These are phyloP conservation scores for Rostrohypoxylon terebratum DNA, from an alignment of 495 filamentous ascomycete species.

Conservation along the genomic window DNA sequence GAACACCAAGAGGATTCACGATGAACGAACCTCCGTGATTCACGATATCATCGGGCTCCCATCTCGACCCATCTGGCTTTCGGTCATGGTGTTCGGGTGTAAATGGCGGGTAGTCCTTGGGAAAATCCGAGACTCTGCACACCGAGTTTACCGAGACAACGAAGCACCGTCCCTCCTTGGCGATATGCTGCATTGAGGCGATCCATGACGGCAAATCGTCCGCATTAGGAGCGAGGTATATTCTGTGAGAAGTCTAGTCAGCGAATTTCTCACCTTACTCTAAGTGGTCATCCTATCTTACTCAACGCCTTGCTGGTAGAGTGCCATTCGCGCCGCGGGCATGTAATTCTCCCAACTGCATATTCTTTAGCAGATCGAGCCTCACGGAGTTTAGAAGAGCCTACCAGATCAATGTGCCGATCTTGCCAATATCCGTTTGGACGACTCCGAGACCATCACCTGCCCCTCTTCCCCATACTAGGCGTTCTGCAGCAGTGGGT, in stretches of 20 bases:
- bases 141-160: constrained; percentile 57
- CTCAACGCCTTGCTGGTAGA: constrained; percentile 59
- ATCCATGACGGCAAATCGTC: constrained; percentile 56
- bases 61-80: constrained; percentile 53
- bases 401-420: constrained; percentile 59
- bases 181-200: constrained; percentile 60
- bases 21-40: constrained; percentile 57
- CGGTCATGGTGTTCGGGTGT: constrained; percentile 52
- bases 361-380: constrained; percentile 2
- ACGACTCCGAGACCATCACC: constrained; percentile 57
- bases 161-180: constrained; percentile 58
- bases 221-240: constrained; percentile 57
- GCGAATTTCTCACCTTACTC: not conserved
- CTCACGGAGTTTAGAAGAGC: constrained; percentile 6
- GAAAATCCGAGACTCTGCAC: constrained; percentile 58
- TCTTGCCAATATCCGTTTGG: constrained; percentile 55
- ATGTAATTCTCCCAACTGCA: constrained; percentile 60
- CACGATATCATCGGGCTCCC: constrained; percentile 53
- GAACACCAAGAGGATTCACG: constrained; percentile 54
- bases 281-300: constrained; percentile 30
- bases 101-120: constrained; percentile 57
- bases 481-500: constrained; percentile 55
- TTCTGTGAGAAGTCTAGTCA: constrained; percentile 40
- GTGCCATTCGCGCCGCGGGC: constrained; percentile 56
- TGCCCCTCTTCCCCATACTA: constrained; percentile 58